Base-by-base conservation (phyloP, 805 yeast genomes). In the Wickerhamia fluorescens region DNA sequence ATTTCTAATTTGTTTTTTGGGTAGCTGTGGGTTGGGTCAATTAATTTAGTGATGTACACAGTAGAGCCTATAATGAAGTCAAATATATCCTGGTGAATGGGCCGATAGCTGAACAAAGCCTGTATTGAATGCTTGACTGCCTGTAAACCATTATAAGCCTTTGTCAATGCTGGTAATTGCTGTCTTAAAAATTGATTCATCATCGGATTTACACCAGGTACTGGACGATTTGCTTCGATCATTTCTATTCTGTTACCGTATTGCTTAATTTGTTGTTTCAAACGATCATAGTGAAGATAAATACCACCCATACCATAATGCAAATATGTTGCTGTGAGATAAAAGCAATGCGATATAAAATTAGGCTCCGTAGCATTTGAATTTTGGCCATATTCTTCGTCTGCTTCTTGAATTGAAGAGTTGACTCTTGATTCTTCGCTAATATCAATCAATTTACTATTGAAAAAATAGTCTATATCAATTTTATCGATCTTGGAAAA, bases 261-360 rank as follows among this genome's bases (percentile, higher is more conserved):
- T 37, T 73, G 74, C 25, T 68, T 66, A 25, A 71, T 55, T 34
- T 66, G 60, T 17, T 64, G 61, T 37, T 64, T 64, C 18, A 78
- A 45, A 34, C 78, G 73, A 24, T 72, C 75, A 35, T 75, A 73
- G 25, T 51, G 52, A 62, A 65, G 25, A 74, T 66, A 33, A 0
- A 81, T 57, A 28, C 96, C 97, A 14, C 94, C 94, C 23, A 85
- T 61, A 24, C 97, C 98, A 56, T 82, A 92, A 41, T 89, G 88
- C 27, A 85, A 55, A 50, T 80, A 87, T 0, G 94, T 76, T 29
- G 81, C 62, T 5, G 88, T 75, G 32, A 92, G 51, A 46, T 69
- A 92, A 53, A 87, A 92, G 45, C 94, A 80, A 41, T 89, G 92
- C 6, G 95, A 77, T n/a, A 92, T 85, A 51, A 92, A 92, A 45